Evolutionary conservation across 495 filamentous ascomycete genomes (phyloP).

Genomic region (Choiromyces venosus): DNA sequence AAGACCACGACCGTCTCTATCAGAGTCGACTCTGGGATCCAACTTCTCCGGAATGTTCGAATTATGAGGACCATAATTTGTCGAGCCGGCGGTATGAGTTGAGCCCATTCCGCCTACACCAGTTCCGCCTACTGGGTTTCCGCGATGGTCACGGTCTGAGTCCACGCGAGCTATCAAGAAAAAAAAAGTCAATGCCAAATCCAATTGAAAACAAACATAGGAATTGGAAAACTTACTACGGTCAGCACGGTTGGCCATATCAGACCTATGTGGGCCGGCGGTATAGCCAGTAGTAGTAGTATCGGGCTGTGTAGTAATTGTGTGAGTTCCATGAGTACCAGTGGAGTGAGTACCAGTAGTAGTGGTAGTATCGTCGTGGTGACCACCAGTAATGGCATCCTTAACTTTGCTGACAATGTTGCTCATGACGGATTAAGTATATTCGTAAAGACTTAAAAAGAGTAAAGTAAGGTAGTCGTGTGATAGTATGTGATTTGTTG

Average conservation of each 20-base stretch:
- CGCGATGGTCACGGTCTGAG: constrained; percentile 47
- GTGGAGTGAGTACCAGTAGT: constrained; percentile 52
- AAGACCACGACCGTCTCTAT: constrained; percentile 45
- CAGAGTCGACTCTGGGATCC: constrained; percentile 51
- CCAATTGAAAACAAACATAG: constrained; percentile 1
- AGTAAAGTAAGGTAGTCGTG: background rate
- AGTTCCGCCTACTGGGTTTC: constrained; percentile 26
- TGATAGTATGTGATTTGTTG: background rate
- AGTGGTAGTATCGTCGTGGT: constrained; percentile 24
- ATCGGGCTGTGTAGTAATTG: constrained; percentile 52
- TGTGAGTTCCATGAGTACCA: constrained; percentile 26
- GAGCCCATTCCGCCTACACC: constrained; percentile 38
- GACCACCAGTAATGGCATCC: constrained; percentile 51
- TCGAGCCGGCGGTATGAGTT: constrained; percentile 44
- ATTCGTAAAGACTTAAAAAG: background rate
- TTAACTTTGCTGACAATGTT: constrained; percentile 66
- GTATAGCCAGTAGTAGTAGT: background rate
- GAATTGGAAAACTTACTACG: constrained; percentile 25
- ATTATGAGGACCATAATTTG: constrained; percentile 42
- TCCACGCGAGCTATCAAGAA: constrained; percentile 44
- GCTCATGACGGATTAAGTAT: constrained; percentile 28
- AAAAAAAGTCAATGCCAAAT: background rate
- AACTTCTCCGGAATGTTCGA: constrained; percentile 46
- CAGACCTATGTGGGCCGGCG: constrained; percentile 52
- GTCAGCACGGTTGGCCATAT: constrained; percentile 46